These are phyloP conservation scores for Lojkania enalia DNA, from an alignment of 2,329 filamentous ascomycete species.

Conservation along the genomic window DNA sequence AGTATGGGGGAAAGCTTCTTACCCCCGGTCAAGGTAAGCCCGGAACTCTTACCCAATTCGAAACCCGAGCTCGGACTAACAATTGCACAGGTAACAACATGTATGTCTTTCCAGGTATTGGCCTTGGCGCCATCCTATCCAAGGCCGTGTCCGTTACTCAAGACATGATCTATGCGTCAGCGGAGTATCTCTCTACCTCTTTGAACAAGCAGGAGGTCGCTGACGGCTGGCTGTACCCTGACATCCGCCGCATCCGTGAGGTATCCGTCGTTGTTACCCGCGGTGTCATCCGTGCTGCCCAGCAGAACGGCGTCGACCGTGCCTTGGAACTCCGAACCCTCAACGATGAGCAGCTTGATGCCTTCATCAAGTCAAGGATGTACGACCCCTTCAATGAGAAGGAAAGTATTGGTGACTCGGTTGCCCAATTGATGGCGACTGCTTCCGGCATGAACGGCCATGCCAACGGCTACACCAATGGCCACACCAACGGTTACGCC, in stretches of 20 bases:
- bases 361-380: slow-evolving; percentile 62
- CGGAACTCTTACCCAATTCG: slow-evolving; percentile 1
- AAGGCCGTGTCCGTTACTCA: slow-evolving; percentile 87
- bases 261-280: slow-evolving; percentile 84
- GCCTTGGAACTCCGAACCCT: slow-evolving; percentile 65
- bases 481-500: slow-evolving; percentile 28
- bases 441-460: slow-evolving; percentile 26
- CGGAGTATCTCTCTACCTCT: slow-evolving; percentile 75
- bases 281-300: slow-evolving; percentile 90
- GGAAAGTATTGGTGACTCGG: slow-evolving; percentile 45
- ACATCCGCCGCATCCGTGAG: slow-evolving; percentile 87
- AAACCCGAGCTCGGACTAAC: slow-evolving; percentile 13
- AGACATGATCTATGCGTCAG: slow-evolving; percentile 95
- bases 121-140: slow-evolving; percentile 87
- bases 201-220: slow-evolving; percentile 81
- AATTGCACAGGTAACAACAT: slow-evolving; percentile 77
- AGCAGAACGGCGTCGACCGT: slow-evolving; percentile 68
- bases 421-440: slow-evolving; percentile 35
- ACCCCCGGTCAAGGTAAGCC: slow-evolving; percentile 56
- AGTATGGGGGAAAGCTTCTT: slow-evolving; percentile 50
- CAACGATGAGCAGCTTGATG: slow-evolving; percentile 68
- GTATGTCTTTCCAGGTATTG: slow-evolving; percentile 97
- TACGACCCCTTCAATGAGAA: slow-evolving; percentile 55
- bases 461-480: slow-evolving; percentile 25
- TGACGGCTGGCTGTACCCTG: slow-evolving; percentile 85